Base-by-base conservation (phyloP, 208 protist genomes). In the Porcisia hertigi region DNA sequence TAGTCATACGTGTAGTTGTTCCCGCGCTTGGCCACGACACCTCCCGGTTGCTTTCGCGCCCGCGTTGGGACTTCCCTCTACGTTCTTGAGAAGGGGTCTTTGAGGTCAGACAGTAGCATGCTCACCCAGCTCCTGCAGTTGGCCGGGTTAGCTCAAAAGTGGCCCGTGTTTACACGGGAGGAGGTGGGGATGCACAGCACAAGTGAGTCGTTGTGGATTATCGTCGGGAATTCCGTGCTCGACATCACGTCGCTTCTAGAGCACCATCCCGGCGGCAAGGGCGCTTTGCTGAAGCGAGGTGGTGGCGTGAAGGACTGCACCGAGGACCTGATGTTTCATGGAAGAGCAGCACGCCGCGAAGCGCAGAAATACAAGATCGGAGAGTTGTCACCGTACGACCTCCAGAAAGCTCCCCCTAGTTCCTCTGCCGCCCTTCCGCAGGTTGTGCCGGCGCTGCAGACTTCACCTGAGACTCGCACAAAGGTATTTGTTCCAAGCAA, bases 261-360 rank as follows among this genome's bases (percentile, higher is more conserved):
- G 23, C 65, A 78, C 0, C 92, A 96, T 71, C 90, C 90, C 0
- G 92, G 92, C 14, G 92, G 92, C 0, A 71, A 83, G 36, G 69
- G 71, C n/a, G 87, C 90, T 45, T 75, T 96, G 34, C 76, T 94
- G 39, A 88, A 80, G 47, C 90, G 90, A 34, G 87, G 87, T 77
- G 92, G 88, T 57, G 92, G 92, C 2, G 83, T 86, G 58, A 85
- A 80, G 36, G 89, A 96, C 73, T 96, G 88, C 73, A 76, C 83
- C 0, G 73, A 86, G 14, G 89, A 96, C 41, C 74, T 88, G 36
- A 71, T 85, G 71, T 93, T 91, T 70, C 92, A 94, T 58, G 88
- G 85, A 57, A 63, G 81, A 8, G 59, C 82, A n/a, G 73, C 88
- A 14, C 83, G 88, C 1, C 69, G 53, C 16, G 75, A 81, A 9